A percentile compares a stretch with the other conserved stretches of the same genome.
Conservation (phyloP, 164 flowering plant species). For the Annona cherimola region DNA sequence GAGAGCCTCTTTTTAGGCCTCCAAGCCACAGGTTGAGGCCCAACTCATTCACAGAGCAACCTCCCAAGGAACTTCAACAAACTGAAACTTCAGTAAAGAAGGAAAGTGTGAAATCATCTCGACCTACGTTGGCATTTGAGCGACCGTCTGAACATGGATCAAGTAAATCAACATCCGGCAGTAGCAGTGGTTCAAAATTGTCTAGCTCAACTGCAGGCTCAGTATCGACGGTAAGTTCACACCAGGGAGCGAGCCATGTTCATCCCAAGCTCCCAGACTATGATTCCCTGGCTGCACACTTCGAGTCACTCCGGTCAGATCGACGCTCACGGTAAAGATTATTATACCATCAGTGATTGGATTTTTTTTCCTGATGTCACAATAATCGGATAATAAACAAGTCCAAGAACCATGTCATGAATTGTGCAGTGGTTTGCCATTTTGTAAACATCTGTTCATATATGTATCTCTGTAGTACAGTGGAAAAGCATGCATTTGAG, state of each 20-base stretch:
- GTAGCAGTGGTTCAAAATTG: constrained; percentile 8
- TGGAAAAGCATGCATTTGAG: no score
- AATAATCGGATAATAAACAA: not conserved
- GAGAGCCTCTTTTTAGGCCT: constrained; percentile 17
- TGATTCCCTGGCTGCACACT: constrained; percentile 55
- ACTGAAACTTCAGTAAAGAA: not conserved
- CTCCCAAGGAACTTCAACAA: constrained; percentile 5
- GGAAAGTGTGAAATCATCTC: constrained; percentile 5
- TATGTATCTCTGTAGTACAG: no score
- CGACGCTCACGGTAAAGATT: constrained; percentile 11
- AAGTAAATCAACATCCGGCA: constrained; percentile 7
- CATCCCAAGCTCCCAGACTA: constrained; percentile 97
- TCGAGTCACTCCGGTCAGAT: constrained; percentile 47
- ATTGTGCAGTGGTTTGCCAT: not conserved
- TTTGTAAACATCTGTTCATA: not conserved
- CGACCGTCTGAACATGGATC: constrained; percentile 3
- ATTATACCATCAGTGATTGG: not conserved
- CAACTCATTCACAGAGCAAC: constrained; percentile 13
- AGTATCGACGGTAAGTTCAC: constrained; percentile 30
- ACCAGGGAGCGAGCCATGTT: constrained; percentile 62
- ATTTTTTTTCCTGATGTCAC: not conserved
- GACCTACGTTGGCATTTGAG: constrained; percentile 4
- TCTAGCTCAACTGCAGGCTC: constrained; percentile 18
- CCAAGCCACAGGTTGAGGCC: constrained; percentile 8
- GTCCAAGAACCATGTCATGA: not conserved